phyloP scores from a whole-genome alignment of 176 grass and related monocot genomes.

The Rhynchospora tenuis region DNA sequence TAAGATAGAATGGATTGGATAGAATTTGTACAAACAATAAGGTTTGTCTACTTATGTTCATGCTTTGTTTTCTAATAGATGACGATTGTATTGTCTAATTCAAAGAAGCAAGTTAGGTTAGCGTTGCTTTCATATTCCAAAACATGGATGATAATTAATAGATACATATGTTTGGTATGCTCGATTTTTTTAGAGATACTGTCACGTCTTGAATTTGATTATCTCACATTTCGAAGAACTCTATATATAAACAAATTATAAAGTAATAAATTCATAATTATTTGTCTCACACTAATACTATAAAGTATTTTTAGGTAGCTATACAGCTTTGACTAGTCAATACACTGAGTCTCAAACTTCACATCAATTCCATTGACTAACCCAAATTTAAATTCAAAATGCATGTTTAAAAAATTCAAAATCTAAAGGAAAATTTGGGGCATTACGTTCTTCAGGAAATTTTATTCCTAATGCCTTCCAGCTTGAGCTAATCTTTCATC shows the following conservation, averaged over 20 bases:
- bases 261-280: background rate
- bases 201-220: background rate
- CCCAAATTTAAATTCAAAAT: background rate
- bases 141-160: background rate
- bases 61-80: background rate
- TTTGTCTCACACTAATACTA: background rate
- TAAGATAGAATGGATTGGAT: background rate
- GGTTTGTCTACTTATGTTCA: background rate
- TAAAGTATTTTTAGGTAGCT: background rate
- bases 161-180: background rate
- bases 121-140: background rate
- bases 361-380: background rate
- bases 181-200: background rate
- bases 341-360: background rate
- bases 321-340: slow-evolving; percentile 5
- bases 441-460: background rate
- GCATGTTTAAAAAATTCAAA: background rate
- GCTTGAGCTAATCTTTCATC: background rate
- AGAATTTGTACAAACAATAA: background rate
- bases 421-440: background rate
- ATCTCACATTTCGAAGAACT: background rate
- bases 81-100: slow-evolving; percentile 14
- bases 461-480: too few species aligned
- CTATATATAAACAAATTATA: too few species aligned
- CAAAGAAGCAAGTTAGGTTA: slow-evolving; percentile 20